Evolutionary conservation across 2,329 filamentous ascomycete species (phyloP), one percentile per base, ranked within the genome.

Genomic region (Penicillium digitatum): DNA sequence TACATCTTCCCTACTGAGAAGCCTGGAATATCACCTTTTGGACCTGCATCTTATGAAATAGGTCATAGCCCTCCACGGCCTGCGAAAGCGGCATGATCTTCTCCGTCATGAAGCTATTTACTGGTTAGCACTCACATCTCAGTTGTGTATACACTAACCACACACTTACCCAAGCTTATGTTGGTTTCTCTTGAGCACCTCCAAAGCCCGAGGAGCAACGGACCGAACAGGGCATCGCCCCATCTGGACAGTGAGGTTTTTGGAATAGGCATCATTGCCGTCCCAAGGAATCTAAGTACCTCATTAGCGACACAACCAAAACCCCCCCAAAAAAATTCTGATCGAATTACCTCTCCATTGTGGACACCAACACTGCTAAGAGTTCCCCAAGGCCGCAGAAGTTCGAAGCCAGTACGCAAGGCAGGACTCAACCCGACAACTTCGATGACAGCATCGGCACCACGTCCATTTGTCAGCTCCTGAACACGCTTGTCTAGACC

Each of bases 401-500:
- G 71, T 31, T 90, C 87, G 70, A 86, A 90, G 0, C 83, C 87
- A 34, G 85, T 88, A 65, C 80, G 82, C 67, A 91, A 72, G 2
- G 88, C 88, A 35, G 85, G 81, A 51, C 83, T 85, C 57, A 87
- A 74, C 0, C 88, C 88, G 26, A 91, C 88, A 7, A 89, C 87
- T 71, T 92, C 88, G 62, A 96, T 85, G 2, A 94, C 85, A 18
- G 89, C 85, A 74, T 96, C 92, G 14, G 91, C 91, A 7, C 92
- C 92, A 37, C 92, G 81, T 8, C 90, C 90, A 16, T 87, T 80
- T 0, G 90, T 94, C 45, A 87, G 82, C 62, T 89, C 87, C 67
- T 85, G 85, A 50, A 96, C 85, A 50, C 87, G 82, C 62, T 81
- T 79, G 52, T 85, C 75, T 70, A 95, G 80, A 3, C 80, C 83